Conservation (phyloP, 2,329 filamentous ascomycete genomes). For the Ophiostoma montium region DNA sequence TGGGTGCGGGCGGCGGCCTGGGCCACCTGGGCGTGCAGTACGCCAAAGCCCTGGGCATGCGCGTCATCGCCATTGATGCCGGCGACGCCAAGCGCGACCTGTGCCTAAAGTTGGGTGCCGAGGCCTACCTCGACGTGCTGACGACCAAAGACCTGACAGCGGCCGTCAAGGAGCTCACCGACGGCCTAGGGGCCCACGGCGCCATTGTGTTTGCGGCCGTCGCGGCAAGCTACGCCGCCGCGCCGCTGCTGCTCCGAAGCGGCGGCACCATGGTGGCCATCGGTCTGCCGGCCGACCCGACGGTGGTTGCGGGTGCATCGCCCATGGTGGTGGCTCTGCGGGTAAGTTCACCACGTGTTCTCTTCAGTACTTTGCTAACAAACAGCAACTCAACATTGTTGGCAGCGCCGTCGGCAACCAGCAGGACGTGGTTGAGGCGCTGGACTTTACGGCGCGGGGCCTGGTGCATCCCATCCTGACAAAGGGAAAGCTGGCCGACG, state of each 20-base stretch:
- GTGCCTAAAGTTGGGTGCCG: constrained; percentile 34
- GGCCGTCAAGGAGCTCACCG: neutral
- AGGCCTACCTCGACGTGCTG: constrained; percentile 41
- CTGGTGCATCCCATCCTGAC: constrained; percentile 11
- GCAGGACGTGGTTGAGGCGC: constrained; percentile 9
- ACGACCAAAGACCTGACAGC: constrained; percentile 17
- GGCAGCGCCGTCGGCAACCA: constrained; percentile 10
- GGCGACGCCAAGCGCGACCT: constrained; percentile 32
- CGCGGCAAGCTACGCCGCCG: constrained; percentile 91
- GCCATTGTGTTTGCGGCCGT: constrained; percentile 50
- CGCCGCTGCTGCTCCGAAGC: constrained; percentile 70
- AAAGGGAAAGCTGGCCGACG: constrained; percentile 9
- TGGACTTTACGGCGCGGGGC: constrained; percentile 9
- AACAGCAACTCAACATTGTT: constrained; percentile 8
- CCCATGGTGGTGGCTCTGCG: constrained; percentile 9
- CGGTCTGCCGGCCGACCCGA: constrained; percentile 65
- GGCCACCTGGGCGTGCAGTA: constrained; percentile 26
- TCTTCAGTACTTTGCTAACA: neutral
- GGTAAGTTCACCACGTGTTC: neutral
- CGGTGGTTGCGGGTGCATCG: constrained; percentile 4
- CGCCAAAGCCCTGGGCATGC: constrained; percentile 38
- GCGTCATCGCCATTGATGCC: constrained; percentile 40
- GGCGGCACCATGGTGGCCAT: constrained; percentile 76
- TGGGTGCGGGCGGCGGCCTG: constrained; percentile 34
- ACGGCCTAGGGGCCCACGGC: constrained; percentile 7